Evolutionary conservation across 2,329 filamentous ascomycete genomes (phyloP).

Genomic region (Ceratocystis huliohia): DNA sequence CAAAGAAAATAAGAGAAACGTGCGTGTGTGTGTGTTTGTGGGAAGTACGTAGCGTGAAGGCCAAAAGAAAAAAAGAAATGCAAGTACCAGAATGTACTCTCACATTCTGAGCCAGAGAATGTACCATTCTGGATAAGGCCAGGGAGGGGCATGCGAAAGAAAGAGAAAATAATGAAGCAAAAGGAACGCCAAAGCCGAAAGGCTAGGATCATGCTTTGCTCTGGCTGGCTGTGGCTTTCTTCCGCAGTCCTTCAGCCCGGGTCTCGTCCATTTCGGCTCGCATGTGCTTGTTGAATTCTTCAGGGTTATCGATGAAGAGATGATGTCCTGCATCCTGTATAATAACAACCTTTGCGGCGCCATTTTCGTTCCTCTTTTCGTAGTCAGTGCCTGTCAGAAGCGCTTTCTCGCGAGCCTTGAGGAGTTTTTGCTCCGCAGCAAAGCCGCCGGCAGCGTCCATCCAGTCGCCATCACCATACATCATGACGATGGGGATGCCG

Average conservation of each 20-base stretch:
- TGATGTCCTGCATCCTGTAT: constrained; percentile 51
- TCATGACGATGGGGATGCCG: constrained; percentile 73
- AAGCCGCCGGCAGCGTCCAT: constrained; percentile 88
- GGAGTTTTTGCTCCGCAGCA: constrained; percentile 66
- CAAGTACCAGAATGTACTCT: background rate
- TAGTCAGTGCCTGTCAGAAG: constrained; percentile 51
- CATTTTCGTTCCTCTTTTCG: constrained; percentile 60
- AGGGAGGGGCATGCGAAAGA: background rate
- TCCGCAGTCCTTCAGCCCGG: constrained; percentile 24
- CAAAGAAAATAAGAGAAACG: background rate
- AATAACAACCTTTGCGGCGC: constrained; percentile 68
- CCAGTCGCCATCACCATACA: constrained; percentile 98
- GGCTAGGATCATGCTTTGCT: background rate
- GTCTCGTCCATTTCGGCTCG: constrained; percentile 43
- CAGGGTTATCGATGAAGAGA: constrained; percentile 47
- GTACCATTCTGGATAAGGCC: background rate
- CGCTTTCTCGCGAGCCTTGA: constrained; percentile 48
- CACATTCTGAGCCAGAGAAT: background rate
- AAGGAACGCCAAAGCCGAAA: background rate
- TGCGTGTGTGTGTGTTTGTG: background rate
- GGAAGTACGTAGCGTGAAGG: background rate
- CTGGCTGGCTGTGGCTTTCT: background rate
- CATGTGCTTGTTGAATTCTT: constrained; percentile 44
- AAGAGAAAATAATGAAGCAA: background rate
- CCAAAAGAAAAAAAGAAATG: background rate